A percentile compares a stretch with the other conserved stretches of the same genome.
phyloP scores from a whole-genome alignment of 495 filamentous ascomycete genomes.

The Lasiosphaeria ovina region DNA sequence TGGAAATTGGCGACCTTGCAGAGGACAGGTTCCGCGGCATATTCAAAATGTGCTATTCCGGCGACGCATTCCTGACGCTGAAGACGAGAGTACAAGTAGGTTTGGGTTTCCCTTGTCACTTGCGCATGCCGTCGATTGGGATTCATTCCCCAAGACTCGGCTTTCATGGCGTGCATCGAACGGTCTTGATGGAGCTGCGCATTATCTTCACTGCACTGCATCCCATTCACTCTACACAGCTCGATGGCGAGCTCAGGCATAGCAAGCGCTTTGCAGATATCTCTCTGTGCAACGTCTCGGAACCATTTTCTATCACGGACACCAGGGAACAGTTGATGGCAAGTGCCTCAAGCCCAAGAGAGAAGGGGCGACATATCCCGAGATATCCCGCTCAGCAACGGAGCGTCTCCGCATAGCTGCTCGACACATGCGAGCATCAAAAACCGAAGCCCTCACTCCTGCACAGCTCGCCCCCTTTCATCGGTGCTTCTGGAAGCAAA shows the following conservation, averaged over 20 bases:
- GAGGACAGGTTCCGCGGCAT: constrained; percentile 97
- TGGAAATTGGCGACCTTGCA: constrained; percentile 95
- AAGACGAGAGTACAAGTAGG: constrained; percentile 87
- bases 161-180: neutral
- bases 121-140: neutral
- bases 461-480: constrained; percentile 1
- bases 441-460: neutral
- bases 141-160: neutral
- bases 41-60: constrained; percentile 97
- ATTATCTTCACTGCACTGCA: no score
- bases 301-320: neutral
- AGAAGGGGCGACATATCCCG: no score
- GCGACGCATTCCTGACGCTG: constrained; percentile 91
- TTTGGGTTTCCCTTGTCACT: constrained; percentile 15
- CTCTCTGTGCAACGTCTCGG: no score
- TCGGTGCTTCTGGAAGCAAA: constrained; percentile 9
- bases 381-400: no score
- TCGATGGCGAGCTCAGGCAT: neutral
- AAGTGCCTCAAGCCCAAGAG: no score
- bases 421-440: no score
- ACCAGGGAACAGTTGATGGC: no score
- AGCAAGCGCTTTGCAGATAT: constrained; percentile 2
- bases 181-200: no score
- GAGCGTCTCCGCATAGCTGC: no score
- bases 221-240: neutral